These are phyloP conservation scores for Kwoniella dejecticola DNA, from an alignment of 768 basidiomycete species.

Conservation along the genomic window DNA sequence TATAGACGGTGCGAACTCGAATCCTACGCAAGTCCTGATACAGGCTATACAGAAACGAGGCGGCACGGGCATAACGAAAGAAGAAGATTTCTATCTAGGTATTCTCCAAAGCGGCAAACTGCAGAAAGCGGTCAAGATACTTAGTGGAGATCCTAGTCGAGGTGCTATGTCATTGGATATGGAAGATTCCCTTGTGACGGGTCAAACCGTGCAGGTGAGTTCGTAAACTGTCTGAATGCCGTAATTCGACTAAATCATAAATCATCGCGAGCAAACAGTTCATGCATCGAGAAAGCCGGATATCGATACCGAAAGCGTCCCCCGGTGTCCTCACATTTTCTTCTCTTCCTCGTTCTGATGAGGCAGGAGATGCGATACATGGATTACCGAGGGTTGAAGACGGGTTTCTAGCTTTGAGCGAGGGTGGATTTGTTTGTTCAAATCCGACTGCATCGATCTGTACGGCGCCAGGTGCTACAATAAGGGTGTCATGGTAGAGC, in stretches of 20 bases:
- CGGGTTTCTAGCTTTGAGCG: conserved; percentile 41
- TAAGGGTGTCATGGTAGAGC: conserved; percentile 1
- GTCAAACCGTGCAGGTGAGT: conserved; percentile 51
- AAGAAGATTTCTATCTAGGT: conserved; percentile 54
- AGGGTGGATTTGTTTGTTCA: conserved; percentile 38
- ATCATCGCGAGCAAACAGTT: too few relatives aligned
- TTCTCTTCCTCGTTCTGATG: conserved; percentile 12
- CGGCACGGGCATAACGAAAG: conserved; percentile 40
- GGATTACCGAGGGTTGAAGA: conserved; percentile 26
- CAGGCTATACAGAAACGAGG: conserved; percentile 42
- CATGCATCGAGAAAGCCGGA: conserved; percentile 21
- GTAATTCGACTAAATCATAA: too few relatives aligned
- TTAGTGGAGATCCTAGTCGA: conserved; percentile 53
- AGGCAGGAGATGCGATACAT: conserved; percentile 1
- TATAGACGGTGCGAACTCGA: conserved; percentile 31
- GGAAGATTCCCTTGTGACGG: conserved; percentile 43
- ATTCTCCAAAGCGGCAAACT: conserved; percentile 25
- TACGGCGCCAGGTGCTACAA: conserved; percentile 31
- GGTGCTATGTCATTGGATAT: conserved; percentile 53
- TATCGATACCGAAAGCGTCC: background rate
- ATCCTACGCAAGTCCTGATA: conserved; percentile 53
- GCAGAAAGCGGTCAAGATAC: conserved; percentile 46
- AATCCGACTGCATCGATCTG: conserved; percentile 23
- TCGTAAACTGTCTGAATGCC: background rate
- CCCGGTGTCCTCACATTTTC: conserved; percentile 14